These are phyloP conservation scores for Globisporangium parvum DNA, from an alignment of 352 stramenopile species.

Conservation along the genomic window DNA sequence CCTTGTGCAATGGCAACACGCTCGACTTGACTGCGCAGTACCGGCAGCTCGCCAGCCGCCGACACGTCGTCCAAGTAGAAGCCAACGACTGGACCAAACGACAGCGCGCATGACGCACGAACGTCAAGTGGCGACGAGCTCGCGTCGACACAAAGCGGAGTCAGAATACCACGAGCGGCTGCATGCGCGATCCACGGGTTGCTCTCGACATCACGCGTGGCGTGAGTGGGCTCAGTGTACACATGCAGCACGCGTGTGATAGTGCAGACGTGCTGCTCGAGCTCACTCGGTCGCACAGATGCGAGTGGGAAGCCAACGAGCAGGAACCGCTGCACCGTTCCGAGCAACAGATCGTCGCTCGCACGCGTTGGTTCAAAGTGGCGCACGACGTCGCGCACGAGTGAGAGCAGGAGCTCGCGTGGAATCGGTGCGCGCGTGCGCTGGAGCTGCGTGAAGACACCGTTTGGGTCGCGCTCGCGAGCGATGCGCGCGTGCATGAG, in stretches of 20 bases:
- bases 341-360: not conserved
- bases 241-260: slow-evolving; percentile 13
- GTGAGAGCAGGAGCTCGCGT: slow-evolving; percentile 18
- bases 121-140: not conserved
- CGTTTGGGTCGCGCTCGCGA: slow-evolving; percentile 18
- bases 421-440: slow-evolving; percentile 25
- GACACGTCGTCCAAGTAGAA: slow-evolving; percentile 17
- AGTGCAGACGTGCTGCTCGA: slow-evolving; percentile 25
- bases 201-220: not conserved
- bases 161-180: not conserved
- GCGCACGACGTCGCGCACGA: slow-evolving; percentile 13
- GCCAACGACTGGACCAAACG: slow-evolving; percentile 19
- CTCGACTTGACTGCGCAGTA: not conserved
- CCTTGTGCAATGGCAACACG: slow-evolving; percentile 5
- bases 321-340: slow-evolving; percentile 28
- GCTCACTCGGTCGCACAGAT: slow-evolving; percentile 14
- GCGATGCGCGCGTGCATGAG: slow-evolving; percentile 14
- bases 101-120: not conserved
- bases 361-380: not conserved
- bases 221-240: no score
- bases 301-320: slow-evolving; percentile 38
- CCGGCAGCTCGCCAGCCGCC: not conserved
- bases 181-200: slow-evolving; percentile 1
- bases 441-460: slow-evolving; percentile 20
- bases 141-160: not conserved